Evolutionary conservation across 768 basidiomycete genomes (phyloP), one percentile per base, ranked within the genome.

Genomic region (Candolleomyces eurysporus): DNA sequence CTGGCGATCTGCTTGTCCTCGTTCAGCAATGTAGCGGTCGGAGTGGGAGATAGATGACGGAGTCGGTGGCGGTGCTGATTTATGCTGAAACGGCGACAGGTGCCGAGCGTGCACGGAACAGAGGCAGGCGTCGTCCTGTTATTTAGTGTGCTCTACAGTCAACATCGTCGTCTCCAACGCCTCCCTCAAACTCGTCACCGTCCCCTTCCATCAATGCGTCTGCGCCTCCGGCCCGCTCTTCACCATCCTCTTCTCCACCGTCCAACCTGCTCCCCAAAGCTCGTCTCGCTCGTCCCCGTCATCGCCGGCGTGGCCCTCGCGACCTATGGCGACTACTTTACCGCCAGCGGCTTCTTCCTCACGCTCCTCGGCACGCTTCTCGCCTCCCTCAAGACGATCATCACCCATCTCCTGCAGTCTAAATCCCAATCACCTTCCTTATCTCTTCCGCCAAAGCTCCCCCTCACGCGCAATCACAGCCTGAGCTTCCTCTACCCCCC

Each of bases 131-230:
- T 89, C 11, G 79, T 99, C 13, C 70, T 87, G 22, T 82, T 86
- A 1, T 99, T 98, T 76, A 96, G 94, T 66, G 76, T 88, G n/a
- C 80, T 99, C 2, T 99, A 97, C 96, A 4, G 76, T 96, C 72
- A 99, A 99, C 71, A 96, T 98, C 66, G 89, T 90, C 45, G 89
- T 98, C 52, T 96, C 93, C 77, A 99, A 99, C 73, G 78, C 94
- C 36, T 95, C 92, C 7, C 80, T 96, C 22, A 82, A 90, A 63
- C 78, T 96, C 19, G 95, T 98, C 45, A 95, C 95, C 5, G 84
- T 96, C 17, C 94, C 95, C 6, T 97, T 99, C 70, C 97, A 98
- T 72, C 96, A 98, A 79, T 93, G 98, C 59, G 88, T 98, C 42
- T 90, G 97, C 30, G 92, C 95, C 6, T 85, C 91, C n/a, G 91